Percentiles rank a stretch among this genome's conserved stretches.
Evolutionary conservation across 2,329 filamentous ascomycete genomes (phyloP).

Genomic region (Furcasterigmium sp.): DNA sequence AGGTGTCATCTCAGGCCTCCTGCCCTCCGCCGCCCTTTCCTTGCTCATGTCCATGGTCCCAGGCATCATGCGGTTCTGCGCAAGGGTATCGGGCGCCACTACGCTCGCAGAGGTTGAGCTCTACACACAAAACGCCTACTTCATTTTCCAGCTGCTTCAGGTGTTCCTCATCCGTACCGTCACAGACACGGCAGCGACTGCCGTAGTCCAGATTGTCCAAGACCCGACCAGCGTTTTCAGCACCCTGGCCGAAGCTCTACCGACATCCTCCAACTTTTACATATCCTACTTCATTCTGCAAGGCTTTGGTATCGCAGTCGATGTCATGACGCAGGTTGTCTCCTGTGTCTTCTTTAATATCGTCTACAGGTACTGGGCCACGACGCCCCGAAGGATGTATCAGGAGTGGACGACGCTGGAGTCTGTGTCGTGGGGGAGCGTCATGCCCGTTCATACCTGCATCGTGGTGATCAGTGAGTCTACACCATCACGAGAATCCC

Average conservation of each 20-base stretch:
- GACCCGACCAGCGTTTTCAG: slow-evolving; percentile 28
- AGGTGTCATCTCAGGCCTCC: too few species aligned
- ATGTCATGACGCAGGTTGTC: slow-evolving; percentile 57
- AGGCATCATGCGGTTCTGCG: too few species aligned
- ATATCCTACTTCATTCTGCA: slow-evolving; percentile 74
- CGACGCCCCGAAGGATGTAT: slow-evolving; percentile 68
- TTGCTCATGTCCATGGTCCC: too few species aligned
- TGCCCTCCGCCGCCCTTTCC: too few species aligned
- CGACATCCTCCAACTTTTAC: slow-evolving; percentile 71
- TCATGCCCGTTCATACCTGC: slow-evolving; percentile 50
- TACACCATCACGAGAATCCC: background rate
- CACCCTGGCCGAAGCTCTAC: slow-evolving; percentile 58
- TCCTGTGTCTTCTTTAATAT: slow-evolving; percentile 59
- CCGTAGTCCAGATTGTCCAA: slow-evolving; percentile 19
- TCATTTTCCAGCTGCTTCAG: background rate
- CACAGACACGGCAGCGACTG: slow-evolving; percentile 17
- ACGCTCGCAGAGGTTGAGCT: background rate
- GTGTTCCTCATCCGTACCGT: background rate
- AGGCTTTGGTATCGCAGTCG: slow-evolving; percentile 62
- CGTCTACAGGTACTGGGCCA: slow-evolving; percentile 57
- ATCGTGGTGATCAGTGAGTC: slow-evolving; percentile 24
- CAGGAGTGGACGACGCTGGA: slow-evolving; percentile 55
- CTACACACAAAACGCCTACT: background rate
- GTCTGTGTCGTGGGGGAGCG: slow-evolving; percentile 61
- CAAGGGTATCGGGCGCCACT: background rate